Evolutionary conservation across 2,329 filamentous ascomycete species (phyloP), one percentile per base, ranked within the genome.

Genomic region (Eutypa lata): DNA sequence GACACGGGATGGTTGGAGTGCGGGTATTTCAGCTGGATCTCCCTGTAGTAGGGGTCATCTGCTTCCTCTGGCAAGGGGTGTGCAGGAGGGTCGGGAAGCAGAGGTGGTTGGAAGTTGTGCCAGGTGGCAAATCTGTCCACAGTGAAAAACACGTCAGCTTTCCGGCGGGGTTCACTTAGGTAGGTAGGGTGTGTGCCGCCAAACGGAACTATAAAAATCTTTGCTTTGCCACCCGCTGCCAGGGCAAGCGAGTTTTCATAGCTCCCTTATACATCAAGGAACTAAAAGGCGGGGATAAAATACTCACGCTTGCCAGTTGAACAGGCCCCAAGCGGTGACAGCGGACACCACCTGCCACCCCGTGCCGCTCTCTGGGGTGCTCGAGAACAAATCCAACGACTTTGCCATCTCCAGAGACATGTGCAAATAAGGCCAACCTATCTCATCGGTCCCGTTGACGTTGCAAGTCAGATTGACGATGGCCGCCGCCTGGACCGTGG

Each of bases 11-110:
- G 54, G 0, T 57, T 45, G 10, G 55, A 59, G 6, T 61, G 31
- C 0, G 72, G 71, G 50, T 74, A 75, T 19, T 61, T 68, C 0
- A 73, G 52, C 62, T 63, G 68, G 2, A 71, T 57, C 44, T 75
- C 71, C n/a, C n/a, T n/a, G n/a, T n/a, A n/a, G n/a, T n/a, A n/a
- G n/a, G n/a, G n/a, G n/a, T n/a, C n/a, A 3, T 51, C 45, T 0
- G 63, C 61, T 0, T 63, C 55, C 21, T 69, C 61, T 8, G 70
- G 72, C 2, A 74, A 53, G 3, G 55, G 58, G 53, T 61, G 64
- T 2, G 48, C 24, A 1, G 72, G 72, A 0, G 68, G 66, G 3
- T 60, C 47, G 26, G 57, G 56, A 13, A 75, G 40, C 0, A 66
- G 44, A 0, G 71, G 70, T 7, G 58, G 47, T 6, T 58, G 53